A percentile compares a stretch with the other conserved stretches of the same genome.
phyloP scores from a whole-genome alignment of 176 grass and related monocot genomes.

The Aegilops speltoides region DNA sequence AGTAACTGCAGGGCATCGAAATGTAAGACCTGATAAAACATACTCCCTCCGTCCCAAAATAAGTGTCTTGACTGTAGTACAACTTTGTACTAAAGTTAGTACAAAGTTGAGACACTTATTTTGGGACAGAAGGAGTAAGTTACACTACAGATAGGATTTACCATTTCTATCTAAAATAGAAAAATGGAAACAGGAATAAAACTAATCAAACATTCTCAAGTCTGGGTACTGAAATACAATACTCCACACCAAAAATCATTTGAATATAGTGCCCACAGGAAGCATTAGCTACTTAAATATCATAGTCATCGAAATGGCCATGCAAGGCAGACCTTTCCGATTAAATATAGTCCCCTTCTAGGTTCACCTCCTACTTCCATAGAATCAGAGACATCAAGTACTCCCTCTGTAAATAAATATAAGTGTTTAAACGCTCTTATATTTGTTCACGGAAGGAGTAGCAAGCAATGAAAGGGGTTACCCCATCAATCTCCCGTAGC shows the following conservation, averaged over 20 bases:
- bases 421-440: too few species aligned
- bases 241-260: background rate
- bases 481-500: constrained; percentile 69
- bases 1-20: background rate
- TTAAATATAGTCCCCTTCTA: background rate
- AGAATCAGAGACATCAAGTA: background rate
- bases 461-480: background rate
- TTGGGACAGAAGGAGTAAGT: background rate
- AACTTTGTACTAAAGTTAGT: too few species aligned
- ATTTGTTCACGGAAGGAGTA: background rate
- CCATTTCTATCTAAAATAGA: background rate
- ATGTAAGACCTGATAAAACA: background rate
- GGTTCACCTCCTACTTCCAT: background rate
- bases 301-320: background rate
- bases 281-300: background rate
- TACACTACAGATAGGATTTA: background rate
- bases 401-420: too few species aligned
- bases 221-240: background rate
- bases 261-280: background rate
- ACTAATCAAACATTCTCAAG: background rate
- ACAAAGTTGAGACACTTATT: too few species aligned
- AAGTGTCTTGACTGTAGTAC: too few species aligned
- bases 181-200: background rate
- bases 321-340: background rate
- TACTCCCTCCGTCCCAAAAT: too few species aligned